phyloP scores from a whole-genome alignment of 1,284 basidiomycete genomes.

The Volvariella surrecta region DNA sequence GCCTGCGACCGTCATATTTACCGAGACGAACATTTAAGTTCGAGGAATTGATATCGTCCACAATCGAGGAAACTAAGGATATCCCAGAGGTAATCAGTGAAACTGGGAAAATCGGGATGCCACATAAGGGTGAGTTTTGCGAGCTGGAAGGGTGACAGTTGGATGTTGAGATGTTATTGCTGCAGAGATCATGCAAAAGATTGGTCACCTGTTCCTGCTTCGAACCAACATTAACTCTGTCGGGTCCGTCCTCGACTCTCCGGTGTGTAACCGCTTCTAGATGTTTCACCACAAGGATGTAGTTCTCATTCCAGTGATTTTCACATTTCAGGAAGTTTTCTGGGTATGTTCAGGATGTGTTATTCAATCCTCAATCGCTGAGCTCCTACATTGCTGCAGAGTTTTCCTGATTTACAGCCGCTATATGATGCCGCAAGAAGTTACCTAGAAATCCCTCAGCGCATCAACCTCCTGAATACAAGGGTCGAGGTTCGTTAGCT shows the following conservation, averaged over 20 bases:
- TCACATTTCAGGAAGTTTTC: constrained; percentile 86
- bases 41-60: constrained; percentile 87
- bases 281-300: no score
- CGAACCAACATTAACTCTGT: constrained; percentile 95
- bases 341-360: constrained; percentile 53
- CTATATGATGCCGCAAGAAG: constrained; percentile 89
- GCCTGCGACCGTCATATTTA: not conserved
- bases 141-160: not conserved
- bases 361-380: not conserved
- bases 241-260: constrained; percentile 91
- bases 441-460: constrained; percentile 92
- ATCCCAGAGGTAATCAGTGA: constrained; percentile 91
- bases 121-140: constrained; percentile 51
- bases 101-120: constrained; percentile 91
- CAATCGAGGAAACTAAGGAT: constrained; percentile 95
- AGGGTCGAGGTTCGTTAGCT: constrained; percentile 68
- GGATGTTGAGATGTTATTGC: not conserved
- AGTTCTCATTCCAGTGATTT: no score
- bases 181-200: constrained; percentile 95
- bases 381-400: constrained; percentile 30
- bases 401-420: constrained; percentile 90
- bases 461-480: constrained; percentile 89
- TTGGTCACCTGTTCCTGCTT: constrained; percentile 89
- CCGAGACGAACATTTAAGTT: constrained; percentile 41
- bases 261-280: constrained; percentile 41